Evolutionary conservation across 208 protist species (phyloP).

Genomic region (Naegleria lovaniensis): DNA sequence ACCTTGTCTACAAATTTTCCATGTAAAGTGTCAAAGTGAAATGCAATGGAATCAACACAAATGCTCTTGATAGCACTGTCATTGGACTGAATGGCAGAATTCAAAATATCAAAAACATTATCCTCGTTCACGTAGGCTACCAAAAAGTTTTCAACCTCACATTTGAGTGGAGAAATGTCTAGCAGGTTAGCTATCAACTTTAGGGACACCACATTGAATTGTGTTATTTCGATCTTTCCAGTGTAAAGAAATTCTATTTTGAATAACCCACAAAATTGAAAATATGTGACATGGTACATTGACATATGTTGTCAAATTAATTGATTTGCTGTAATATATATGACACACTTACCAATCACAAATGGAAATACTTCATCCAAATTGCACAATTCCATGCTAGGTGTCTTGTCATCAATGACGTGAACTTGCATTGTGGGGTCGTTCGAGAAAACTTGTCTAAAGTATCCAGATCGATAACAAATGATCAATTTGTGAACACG

Average conservation of each 20-base stretch:
- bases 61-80: not conserved
- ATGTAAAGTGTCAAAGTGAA: not conserved
- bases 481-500: not conserved
- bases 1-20: not conserved
- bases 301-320: not conserved
- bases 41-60: not conserved
- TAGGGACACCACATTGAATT: not conserved
- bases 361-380: not conserved
- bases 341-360: not conserved
- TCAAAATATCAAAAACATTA: not conserved
- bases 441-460: not conserved
- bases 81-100: not conserved
- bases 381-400: not conserved
- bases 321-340: not conserved
- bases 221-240: not conserved
- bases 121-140: not conserved
- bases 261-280: too few relatives aligned
- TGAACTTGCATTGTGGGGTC: not conserved
- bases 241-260: not conserved
- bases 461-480: not conserved
- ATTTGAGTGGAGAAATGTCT: not conserved
- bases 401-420: not conserved
- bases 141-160: not conserved
- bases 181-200: not conserved
- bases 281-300: too few relatives aligned